Evolutionary conservation across 257 asterid genomes (phyloP).

Genomic region (Plantago elongata): DNA sequence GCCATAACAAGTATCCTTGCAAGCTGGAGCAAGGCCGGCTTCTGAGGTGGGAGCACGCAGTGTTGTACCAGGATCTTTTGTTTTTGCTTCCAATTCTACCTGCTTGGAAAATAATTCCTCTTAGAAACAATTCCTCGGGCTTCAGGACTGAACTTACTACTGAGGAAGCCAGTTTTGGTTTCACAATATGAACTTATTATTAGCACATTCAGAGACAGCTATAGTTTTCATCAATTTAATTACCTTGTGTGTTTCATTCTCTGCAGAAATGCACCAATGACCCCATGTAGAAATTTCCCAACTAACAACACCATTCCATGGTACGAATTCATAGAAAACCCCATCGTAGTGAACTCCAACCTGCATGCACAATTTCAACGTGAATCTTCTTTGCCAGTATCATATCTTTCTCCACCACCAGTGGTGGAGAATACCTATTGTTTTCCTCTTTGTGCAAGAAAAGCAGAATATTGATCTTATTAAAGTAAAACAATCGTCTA

Average conservation of each 20-base stretch:
- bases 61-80: conserved; percentile 71
- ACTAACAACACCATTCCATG: conserved; percentile 81
- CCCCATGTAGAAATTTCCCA: conserved; percentile 96
- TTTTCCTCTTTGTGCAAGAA: neutral
- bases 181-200: neutral
- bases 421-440: neutral
- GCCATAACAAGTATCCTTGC: conserved; percentile 81
- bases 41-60: conserved; percentile 96
- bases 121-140: conserved; percentile 11
- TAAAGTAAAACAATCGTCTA: neutral
- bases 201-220: neutral
- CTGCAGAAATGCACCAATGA: conserved; percentile 74
- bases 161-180: neutral
- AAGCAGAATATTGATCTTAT: conserved; percentile 1
- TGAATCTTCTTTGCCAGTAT: conserved; percentile 8
- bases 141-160: conserved; percentile 5
- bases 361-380: conserved; percentile 40
- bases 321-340: conserved; percentile 76
- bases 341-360: conserved; percentile 79
- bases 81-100: conserved; percentile 79
- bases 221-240: conserved; percentile 4
- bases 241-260: conserved; percentile 67
- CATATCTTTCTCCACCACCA: neutral
- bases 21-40: conserved; percentile 82
- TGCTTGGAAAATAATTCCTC: conserved; percentile 20